Conservation (phyloP, 169 alveolate genomes). For the Cystoisospora suis region DNA sequence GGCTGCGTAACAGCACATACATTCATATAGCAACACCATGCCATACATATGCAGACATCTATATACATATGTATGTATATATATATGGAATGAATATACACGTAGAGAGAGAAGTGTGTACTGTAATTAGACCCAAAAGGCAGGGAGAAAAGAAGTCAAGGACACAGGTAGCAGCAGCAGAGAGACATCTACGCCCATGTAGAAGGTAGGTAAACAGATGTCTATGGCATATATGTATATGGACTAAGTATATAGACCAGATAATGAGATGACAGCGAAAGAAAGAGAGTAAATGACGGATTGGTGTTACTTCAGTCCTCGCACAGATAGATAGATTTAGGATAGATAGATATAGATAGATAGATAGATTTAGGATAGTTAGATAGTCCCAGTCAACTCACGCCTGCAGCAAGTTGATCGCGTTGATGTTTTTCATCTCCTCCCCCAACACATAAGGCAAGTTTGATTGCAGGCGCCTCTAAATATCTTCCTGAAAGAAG, state of each 20-base stretch:
- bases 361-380: too few species aligned
- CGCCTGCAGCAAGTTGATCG: conserved; percentile 41
- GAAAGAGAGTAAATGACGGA: background rate
- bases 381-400: too few species aligned
- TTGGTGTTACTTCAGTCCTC: too few species aligned
- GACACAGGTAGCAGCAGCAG: background rate
- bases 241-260: background rate
- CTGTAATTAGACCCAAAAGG: background rate
- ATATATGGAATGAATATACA: too few species aligned
- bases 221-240: background rate
- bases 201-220: background rate
- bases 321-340: too few species aligned
- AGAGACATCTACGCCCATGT: too few species aligned
- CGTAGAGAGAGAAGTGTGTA: too few species aligned
- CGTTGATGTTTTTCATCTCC: conserved; percentile 70
- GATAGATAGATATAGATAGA: too few species aligned
- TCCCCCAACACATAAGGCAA: conserved; percentile 66
- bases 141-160: background rate
- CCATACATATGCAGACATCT: too few species aligned
- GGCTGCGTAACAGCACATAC: background rate
- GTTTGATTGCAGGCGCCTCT: conserved; percentile 64
- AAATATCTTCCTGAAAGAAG: conserved; percentile 43
- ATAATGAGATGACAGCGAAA: background rate
- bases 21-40: too few species aligned
- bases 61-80: too few species aligned